Conservation (phyloP, 208 protist species). For the Trypanosoma grayi region DNA sequence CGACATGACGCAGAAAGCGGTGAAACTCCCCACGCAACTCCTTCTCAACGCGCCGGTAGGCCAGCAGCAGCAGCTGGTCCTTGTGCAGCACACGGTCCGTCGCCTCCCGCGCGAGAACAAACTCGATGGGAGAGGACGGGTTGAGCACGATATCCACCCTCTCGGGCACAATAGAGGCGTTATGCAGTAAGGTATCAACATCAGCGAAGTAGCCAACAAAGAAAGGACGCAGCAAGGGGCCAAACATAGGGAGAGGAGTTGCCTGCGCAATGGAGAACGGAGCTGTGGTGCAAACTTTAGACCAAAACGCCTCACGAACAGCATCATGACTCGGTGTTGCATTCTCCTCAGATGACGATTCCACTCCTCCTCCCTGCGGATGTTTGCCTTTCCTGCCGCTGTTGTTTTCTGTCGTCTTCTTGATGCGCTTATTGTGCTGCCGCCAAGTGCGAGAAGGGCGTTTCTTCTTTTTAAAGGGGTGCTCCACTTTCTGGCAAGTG, state of each 20-base stretch:
- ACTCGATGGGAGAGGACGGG: slow-evolving; percentile 76
- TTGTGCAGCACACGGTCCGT: slow-evolving; percentile 73
- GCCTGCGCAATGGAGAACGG: slow-evolving; percentile 64
- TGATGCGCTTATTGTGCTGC: neutral
- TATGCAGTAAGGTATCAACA: slow-evolving; percentile 83
- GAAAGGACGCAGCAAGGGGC: slow-evolving; percentile 57
- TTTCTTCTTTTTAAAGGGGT: slow-evolving; percentile 12
- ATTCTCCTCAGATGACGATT: neutral
- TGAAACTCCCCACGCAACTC: slow-evolving; percentile 80
- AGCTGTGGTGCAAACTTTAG: slow-evolving; percentile 37
- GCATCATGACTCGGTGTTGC: neutral
- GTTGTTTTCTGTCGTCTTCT: too few relatives aligned
- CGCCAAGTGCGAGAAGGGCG: neutral
- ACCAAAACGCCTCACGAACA: slow-evolving; percentile 26
- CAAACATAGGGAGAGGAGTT: slow-evolving; percentile 74
- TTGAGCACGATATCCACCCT: slow-evolving; percentile 88
- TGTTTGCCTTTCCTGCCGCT: neutral
- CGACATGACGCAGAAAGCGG: slow-evolving; percentile 56
- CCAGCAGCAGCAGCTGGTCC: slow-evolving; percentile 62
- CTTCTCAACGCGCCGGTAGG: slow-evolving; percentile 72
- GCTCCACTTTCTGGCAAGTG: neutral
- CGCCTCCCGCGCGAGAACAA: slow-evolving; percentile 80
- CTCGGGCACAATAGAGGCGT: slow-evolving; percentile 78
- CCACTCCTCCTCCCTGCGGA: slow-evolving; percentile 16
- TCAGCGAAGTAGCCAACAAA: slow-evolving; percentile 89